Evolutionary conservation across 2,329 filamentous ascomycete species (phyloP), one percentile per base, ranked within the genome.

Genomic region (Colletotrichum falcatum): DNA sequence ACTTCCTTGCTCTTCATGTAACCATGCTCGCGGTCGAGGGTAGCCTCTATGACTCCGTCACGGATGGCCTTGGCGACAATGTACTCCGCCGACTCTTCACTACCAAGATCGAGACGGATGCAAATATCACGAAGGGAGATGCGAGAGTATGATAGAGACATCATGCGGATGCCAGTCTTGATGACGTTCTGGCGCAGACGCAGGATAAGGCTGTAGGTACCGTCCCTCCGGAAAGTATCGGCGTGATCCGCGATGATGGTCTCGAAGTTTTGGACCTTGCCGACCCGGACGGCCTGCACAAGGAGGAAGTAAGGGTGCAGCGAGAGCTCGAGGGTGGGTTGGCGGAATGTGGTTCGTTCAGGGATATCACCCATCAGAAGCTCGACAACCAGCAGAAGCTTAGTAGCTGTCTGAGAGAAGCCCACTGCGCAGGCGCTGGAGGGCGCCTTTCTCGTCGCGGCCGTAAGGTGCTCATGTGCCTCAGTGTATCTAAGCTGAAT

Each of bases 1-100:
- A 97, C 88, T 76, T 98, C 94, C 86, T 97, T 97, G 81, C 95
- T 98, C 89, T 97, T 97, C 94, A 98, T 98, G 84, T 94, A 98
- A 0, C 96, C 96, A 74, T 91, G 91, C 86, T 98, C 95, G 73
- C 97, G 93, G 80, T 99, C 95, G 72, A 98, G 85, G 2, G 92
- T 95, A 42, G 95, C 95, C 86, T 98, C 95, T 69, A 98, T 98
- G 66, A 98, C 96, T 70, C 96, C 96, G 78, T 99, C 96, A 26
- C 96, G 90, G 76, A 99, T 99, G 1, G 96, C 96, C 87, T 99
- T 99, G 74, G 96, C 96, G 44, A 98, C 96, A 80, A 99, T 99
- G 82, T 99, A 99, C 84, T 99, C 96, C 14, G 96, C 96, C 51
- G 94, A 97, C 86, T 99, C 96, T 81, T 99, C 96, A 76, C 93